Evolutionary conservation across 768 basidiomycete genomes (phyloP).

Genomic region (Pulveroboletus sp.): DNA sequence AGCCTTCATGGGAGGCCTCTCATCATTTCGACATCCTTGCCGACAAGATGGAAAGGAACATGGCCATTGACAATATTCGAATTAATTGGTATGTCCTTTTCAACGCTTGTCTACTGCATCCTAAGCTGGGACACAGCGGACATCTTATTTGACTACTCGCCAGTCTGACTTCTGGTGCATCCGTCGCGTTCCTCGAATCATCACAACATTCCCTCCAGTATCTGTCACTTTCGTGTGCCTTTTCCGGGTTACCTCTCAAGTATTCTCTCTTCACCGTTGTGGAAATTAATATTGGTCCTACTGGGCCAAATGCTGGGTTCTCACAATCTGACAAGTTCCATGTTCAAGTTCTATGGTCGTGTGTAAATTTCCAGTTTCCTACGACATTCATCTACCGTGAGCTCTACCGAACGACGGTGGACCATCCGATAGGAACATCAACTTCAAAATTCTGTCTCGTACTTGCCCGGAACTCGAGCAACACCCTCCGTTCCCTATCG

Average conservation of each 20-base stretch:
- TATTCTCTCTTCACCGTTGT: conserved; percentile 4
- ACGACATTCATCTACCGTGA: conserved; percentile 7
- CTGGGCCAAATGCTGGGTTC: background rate
- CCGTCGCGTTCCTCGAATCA: conserved; percentile 4
- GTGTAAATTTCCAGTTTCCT: conserved; percentile 13
- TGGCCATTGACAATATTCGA: conserved; percentile 9
- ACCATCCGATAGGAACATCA: background rate
- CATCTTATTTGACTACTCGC: conserved; percentile 15
- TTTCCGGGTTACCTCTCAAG: conserved; percentile 7
- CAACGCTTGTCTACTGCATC: background rate
- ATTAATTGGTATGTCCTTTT: conserved; percentile 10
- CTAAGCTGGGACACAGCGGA: conserved; percentile 15
- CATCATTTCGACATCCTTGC: background rate
- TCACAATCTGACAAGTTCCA: conserved; percentile 12
- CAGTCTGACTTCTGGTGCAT: conserved; percentile 11
- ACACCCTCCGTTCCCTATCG: conserved; percentile 9
- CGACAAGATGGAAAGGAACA: background rate
- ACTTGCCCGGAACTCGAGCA: background rate
- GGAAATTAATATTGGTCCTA: conserved; percentile 8
- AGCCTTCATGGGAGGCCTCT: conserved; percentile 1
- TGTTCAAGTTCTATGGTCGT: conserved; percentile 12
- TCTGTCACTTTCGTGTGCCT: conserved; percentile 3
- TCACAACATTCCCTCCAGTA: conserved; percentile 6
- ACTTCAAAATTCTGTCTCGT: background rate
- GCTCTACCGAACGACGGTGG: background rate